A percentile compares a stretch with the other conserved stretches of the same genome.
phyloP scores from a whole-genome alignment of 805 yeast genomes.

The Saturnispora galanensis region DNA sequence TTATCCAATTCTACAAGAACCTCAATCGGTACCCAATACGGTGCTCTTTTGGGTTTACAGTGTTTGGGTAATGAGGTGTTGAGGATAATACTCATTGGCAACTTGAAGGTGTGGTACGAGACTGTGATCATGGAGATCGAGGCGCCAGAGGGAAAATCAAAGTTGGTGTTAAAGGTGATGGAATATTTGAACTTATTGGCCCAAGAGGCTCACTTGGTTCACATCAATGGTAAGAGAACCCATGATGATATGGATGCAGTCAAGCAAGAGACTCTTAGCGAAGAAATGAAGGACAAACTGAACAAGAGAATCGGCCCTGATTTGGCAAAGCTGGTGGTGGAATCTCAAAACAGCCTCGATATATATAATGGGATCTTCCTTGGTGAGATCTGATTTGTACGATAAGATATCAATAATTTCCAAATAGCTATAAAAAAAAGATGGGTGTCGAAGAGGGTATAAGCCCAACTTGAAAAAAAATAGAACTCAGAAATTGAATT shows the following conservation, averaged over 20 bases:
- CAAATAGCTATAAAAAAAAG: background rate
- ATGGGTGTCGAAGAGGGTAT: background rate
- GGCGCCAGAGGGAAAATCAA: slow-evolving; percentile 15
- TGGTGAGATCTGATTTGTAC: slow-evolving; percentile 38
- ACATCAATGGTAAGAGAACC: slow-evolving; percentile 9
- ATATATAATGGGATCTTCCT: slow-evolving; percentile 60
- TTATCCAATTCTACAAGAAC: slow-evolving; percentile 58
- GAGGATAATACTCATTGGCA: slow-evolving; percentile 74
- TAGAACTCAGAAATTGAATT: background rate
- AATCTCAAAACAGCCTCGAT: slow-evolving; percentile 38
- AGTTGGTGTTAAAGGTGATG: slow-evolving; percentile 38
- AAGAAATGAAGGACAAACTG: slow-evolving; percentile 32
- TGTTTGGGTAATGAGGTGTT: slow-evolving; percentile 84
- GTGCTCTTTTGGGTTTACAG: slow-evolving; percentile 76
- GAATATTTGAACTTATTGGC: slow-evolving; percentile 46
- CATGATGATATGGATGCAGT: slow-evolving; percentile 20
- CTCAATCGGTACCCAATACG: slow-evolving; percentile 85
- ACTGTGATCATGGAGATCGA: slow-evolving; percentile 38
- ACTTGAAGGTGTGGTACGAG: slow-evolving; percentile 66
- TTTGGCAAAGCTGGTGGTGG: slow-evolving; percentile 40
- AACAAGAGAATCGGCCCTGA: slow-evolving; percentile 51
- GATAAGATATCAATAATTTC: background rate
- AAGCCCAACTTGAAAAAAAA: background rate
- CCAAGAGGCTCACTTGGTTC: slow-evolving; percentile 22
- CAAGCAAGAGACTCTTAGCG: slow-evolving; percentile 15